Evolutionary conservation across 2,329 filamentous ascomycete genomes (phyloP), one percentile per base, ranked within the genome.

Genomic region (Hypoxylon sp.): DNA sequence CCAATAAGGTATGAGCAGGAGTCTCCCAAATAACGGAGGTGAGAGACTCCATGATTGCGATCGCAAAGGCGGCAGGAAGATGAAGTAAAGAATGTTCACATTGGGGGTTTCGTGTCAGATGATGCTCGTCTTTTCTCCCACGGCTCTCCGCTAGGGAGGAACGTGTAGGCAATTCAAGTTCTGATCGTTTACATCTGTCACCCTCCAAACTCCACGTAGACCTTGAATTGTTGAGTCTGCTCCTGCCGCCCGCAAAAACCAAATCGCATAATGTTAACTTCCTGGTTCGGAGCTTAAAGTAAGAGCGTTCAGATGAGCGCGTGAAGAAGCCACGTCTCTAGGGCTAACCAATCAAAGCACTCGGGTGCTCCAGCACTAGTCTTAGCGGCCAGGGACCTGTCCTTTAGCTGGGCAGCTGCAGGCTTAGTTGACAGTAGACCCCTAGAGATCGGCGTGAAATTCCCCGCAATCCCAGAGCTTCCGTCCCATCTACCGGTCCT

Each of bases 1-100:
- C 75, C 8, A 84, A 48, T 3, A 85, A 71, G 4, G 83, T 68
- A 63, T 82, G 75, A 17, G 80, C 67, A 2, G 84, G 82, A 13
- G 80, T 81, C 19, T 81, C 79, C 61, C 75, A 75, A 53, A 77
- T 19, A 6, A 57, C 67, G 1, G 51, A 64, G 6, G 69, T 24
- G 62, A 77, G 29, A 19, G 60, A 37, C 35, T 74, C 74, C 75
- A 77, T 75, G 29, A 52, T 65, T 56, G 60, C 39, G 39, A 64
- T 62, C 62, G 58, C 62, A 52, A 19, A 35, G 24, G 59, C 67
- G 63, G 53, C 50, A 21, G 24, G 35, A 48, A 53, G 37, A 46
- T 48, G 24, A 56, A 24, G 29, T 46, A 44, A 27, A 62, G 32
- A 21, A 3, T 15, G 37, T 66, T 68, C 59, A 68, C 68, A 71